Conservation (phyloP, 352 stramenopile species). For the Lagenidium giganteum region DNA sequence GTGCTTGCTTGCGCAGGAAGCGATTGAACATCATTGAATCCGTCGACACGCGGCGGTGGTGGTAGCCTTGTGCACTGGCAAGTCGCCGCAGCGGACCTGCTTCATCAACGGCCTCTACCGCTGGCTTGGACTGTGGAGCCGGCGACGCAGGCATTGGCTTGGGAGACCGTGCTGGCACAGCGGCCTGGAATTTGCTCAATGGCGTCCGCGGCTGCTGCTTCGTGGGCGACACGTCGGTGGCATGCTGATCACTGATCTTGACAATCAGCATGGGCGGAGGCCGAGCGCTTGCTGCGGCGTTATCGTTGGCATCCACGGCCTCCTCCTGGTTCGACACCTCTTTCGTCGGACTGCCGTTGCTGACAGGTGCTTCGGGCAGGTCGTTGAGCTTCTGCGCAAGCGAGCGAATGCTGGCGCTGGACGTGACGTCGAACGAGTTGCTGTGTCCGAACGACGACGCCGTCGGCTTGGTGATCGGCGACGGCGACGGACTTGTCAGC, state of each 20-base stretch:
- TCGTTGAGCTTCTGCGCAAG: neutral
- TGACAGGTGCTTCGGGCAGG: neutral
- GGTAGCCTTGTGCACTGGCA: conserved; percentile 39
- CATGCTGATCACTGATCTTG: too few relatives aligned
- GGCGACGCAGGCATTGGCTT: neutral
- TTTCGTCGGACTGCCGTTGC: conserved; percentile 11
- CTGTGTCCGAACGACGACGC: conserved; percentile 16
- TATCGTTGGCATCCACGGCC: conserved; percentile 4
- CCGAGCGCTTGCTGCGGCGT: conserved; percentile 11
- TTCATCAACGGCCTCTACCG: conserved; percentile 29
- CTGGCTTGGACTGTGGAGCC: conserved; percentile 3
- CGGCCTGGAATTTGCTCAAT: neutral
- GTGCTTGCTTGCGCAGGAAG: conserved; percentile 47
- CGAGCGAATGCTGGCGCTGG: too few relatives aligned
- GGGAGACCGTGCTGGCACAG: neutral
- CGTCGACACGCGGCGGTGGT: conserved; percentile 67
- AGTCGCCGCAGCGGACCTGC: conserved; percentile 46
- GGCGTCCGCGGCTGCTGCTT: neutral
- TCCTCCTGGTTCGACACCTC: conserved; percentile 30
- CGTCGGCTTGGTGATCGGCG: conserved; percentile 7
- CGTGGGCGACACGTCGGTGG: conserved; percentile 11
- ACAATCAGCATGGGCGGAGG: conserved; percentile 8
- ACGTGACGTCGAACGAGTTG: conserved; percentile 8
- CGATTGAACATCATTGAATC: conserved; percentile 67
- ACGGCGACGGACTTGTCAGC: conserved; percentile 22